Evolutionary conservation across 1,284 basidiomycete species (phyloP).

Genomic region (Ustilago shanxiensis): DNA sequence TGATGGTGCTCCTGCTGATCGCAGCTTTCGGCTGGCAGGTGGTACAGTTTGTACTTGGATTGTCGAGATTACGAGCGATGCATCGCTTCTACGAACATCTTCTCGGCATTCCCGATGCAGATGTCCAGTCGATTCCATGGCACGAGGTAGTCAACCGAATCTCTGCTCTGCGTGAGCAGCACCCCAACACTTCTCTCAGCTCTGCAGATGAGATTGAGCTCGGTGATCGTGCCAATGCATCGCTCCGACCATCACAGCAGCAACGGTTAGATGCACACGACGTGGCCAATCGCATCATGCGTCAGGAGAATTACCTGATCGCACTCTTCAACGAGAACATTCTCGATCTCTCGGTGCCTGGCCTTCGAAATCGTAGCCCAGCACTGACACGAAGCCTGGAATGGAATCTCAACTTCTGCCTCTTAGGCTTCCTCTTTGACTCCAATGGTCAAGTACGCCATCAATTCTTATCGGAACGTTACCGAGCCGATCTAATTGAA

Average conservation of each 20-base stretch:
- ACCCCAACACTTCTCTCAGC: constrained; percentile 58
- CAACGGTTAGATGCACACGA: constrained; percentile 84
- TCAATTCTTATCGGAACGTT: constrained; percentile 87
- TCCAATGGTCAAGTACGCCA: constrained; percentile 85
- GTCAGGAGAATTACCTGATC: constrained; percentile 97
- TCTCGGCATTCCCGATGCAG: constrained; percentile 77
- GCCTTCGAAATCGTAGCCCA: constrained; percentile 71
- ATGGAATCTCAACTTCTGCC: constrained; percentile 94
- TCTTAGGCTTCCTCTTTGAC: constrained; percentile 95
- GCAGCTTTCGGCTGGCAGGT: constrained; percentile 77
- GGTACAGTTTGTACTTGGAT: constrained; percentile 72
- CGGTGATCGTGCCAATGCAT: constrained; percentile 31
- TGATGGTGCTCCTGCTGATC: constrained; percentile 77
- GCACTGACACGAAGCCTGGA: constrained; percentile 89
- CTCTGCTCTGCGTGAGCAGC: constrained; percentile 59
- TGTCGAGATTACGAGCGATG: constrained; percentile 87
- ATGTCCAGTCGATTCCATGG: constrained; percentile 98
- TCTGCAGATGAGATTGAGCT: constrained; percentile 71
- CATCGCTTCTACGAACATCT: constrained; percentile 82
- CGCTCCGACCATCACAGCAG: constrained; percentile 43
- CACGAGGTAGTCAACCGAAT: constrained; percentile 91
- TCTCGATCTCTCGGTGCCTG: constrained; percentile 84
- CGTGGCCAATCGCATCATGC: constrained; percentile 93
- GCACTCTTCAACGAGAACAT: constrained; percentile 97
- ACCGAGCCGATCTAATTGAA: constrained; percentile 81